phyloP scores from a whole-genome alignment of 2,329 filamentous ascomycete species.

The Penicillium sumatraense region DNA sequence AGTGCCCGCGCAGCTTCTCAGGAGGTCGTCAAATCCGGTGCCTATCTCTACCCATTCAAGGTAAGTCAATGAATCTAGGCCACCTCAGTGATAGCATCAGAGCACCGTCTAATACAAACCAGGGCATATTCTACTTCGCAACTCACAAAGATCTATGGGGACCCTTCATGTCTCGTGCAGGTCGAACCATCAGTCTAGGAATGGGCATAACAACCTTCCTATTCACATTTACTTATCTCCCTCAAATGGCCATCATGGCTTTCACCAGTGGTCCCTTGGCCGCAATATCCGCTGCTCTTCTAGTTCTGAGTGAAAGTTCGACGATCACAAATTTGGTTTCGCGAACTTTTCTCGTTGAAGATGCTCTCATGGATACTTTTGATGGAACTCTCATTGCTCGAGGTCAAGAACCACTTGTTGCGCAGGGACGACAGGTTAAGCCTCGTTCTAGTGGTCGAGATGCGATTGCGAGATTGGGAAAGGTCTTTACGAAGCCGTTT shows the following conservation, averaged over 20 bases:
- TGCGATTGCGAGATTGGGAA: constrained; percentile 61
- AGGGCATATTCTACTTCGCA: constrained; percentile 66
- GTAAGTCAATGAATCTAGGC: constrained; percentile 45
- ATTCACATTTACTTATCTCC: constrained; percentile 86
- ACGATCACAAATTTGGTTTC: constrained; percentile 58
- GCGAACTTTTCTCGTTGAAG: constrained; percentile 76
- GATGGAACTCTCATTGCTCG: constrained; percentile 69
- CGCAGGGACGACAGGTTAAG: constrained; percentile 74
- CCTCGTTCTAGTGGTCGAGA: constrained; percentile 48
- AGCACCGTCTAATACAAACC: background rate
- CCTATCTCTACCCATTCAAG: constrained; percentile 86
- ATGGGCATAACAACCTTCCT: constrained; percentile 74
- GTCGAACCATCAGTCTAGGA: constrained; percentile 70
- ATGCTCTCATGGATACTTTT: constrained; percentile 85
- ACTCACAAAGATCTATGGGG: constrained; percentile 63
- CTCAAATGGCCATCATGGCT: constrained; percentile 80
- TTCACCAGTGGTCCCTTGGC: constrained; percentile 81
- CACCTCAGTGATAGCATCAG: background rate
- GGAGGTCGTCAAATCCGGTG: constrained; percentile 73
- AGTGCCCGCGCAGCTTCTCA: constrained; percentile 66
- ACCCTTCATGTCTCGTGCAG: constrained; percentile 61
- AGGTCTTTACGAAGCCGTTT: constrained; percentile 60
- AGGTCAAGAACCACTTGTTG: constrained; percentile 66
- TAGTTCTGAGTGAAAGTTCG: constrained; percentile 63
- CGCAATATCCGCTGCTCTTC: constrained; percentile 63